phyloP scores from a whole-genome alignment of 169 alveolate species.

The Eimeria falciformis region DNA sequence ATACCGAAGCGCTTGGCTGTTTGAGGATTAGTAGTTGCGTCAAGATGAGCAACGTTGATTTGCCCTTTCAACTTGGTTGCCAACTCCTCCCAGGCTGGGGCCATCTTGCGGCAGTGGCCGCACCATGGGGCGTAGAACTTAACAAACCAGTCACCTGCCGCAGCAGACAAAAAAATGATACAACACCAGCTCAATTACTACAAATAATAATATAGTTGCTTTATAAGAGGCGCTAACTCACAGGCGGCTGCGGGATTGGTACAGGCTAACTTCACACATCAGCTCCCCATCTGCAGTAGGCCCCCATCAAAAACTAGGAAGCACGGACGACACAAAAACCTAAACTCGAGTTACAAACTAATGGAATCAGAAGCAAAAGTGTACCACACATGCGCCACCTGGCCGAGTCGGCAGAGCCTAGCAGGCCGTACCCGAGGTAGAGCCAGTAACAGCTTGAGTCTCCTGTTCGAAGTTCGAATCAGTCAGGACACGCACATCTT shows the following conservation, averaged over 20 bases:
- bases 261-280: too few relatives aligned
- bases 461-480: conserved; percentile 77
- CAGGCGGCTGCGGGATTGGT: too few relatives aligned
- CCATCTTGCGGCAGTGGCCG: conserved; percentile 92
- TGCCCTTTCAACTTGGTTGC: conserved; percentile 91
- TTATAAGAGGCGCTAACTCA: too few relatives aligned
- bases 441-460: conserved; percentile 77
- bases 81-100: conserved; percentile 95
- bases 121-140: conserved; percentile 97
- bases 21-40: conserved; percentile 86
- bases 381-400: too few relatives aligned
- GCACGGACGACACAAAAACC: too few relatives aligned
- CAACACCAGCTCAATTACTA: neutral
- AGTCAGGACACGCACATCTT: conserved; percentile 67
- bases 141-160: conserved; percentile 91
- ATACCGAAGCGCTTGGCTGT: conserved; percentile 89
- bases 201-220: neutral
- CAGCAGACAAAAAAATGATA: neutral
- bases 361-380: too few relatives aligned
- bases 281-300: too few relatives aligned
- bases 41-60: conserved; percentile 88
- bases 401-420: neutral
- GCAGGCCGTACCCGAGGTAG: conserved; percentile 67
- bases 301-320: too few relatives aligned
- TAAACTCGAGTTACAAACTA: too few relatives aligned